Conservation (phyloP, 2,329 filamentous ascomycete species). For the Talaromyces sp. region DNA sequence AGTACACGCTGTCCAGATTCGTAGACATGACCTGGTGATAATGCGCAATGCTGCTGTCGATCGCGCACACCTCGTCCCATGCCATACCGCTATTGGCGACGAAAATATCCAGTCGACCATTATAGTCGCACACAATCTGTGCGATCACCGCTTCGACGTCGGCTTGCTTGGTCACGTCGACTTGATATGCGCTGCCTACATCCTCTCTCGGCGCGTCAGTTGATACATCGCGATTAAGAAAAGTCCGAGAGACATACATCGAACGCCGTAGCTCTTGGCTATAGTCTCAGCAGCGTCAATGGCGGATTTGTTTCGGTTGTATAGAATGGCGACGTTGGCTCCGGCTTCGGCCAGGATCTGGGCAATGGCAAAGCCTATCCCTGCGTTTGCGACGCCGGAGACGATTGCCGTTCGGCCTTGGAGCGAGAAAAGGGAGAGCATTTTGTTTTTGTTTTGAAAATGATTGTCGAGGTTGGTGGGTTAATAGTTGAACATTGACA, state of each 20-base stretch:
- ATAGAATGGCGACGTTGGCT: conserved; percentile 3
- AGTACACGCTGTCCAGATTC: not conserved
- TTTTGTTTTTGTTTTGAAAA: not conserved
- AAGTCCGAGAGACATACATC: not conserved
- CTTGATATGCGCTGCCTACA: not conserved
- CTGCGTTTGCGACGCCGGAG: conserved; percentile 1
- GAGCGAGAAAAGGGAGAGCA: not conserved
- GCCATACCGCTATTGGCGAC: conserved; percentile 6
- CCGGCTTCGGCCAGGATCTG: conserved; percentile 3
- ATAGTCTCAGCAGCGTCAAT: not conserved
- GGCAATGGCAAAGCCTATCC: conserved; percentile 5
- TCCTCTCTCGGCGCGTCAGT: not conserved
- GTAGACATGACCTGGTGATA: not conserved
- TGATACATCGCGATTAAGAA: not conserved
- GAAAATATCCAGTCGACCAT: conserved; percentile 7
- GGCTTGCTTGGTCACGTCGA: not conserved
- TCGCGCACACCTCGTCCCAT: conserved; percentile 2
- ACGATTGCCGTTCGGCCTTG: conserved; percentile 6
- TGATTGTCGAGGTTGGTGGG: not conserved
- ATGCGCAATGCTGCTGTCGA: not conserved
- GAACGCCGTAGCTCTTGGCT: not conserved
- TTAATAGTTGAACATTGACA: not conserved
- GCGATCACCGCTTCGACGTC: not conserved
- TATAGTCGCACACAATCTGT: not conserved
- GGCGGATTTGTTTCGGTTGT: conserved; percentile 1